Evolutionary conservation across 1,139 yeast species (phyloP), one percentile per base, ranked within the genome.

Genomic region (Saccharomyces uvarum): DNA sequence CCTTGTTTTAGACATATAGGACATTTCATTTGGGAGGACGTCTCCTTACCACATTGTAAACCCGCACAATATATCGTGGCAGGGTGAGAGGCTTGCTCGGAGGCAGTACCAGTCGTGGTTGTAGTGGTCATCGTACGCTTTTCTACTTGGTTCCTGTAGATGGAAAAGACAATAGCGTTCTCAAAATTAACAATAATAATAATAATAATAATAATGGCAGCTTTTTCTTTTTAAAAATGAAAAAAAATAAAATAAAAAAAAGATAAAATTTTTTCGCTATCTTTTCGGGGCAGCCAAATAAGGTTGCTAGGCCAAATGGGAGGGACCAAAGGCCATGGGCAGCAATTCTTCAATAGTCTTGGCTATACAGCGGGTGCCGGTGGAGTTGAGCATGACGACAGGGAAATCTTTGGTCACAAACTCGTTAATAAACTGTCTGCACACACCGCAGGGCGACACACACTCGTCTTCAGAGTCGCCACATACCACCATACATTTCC

Each of bases 381-480:
- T 77, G 1, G 67, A 69, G 52, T 79, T 77, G 63, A 81, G 83
- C 90, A 88, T 83, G 62, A 77, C 78, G 1, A 88, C 69, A 0
- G 84, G 83, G 24, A 81, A 67, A 2, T 76, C 70, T 2, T 32
- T 14, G 14, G 68, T 31, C 4, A 61, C 79, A 69, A 89, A 90
- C 69, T 90, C 97, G 32, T 96, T 75, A 42, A 90, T 82, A 57
- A 87, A 80, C 69, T 93, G 99, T 55, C 99, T 77, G 65, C 99
- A 93, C 48, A 93, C 85, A 2, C 99, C 99, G 70, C 99, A 93
- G 0, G 99, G 99, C 8, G 91, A 77, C 16, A 88, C 83, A 27
- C 84, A 77, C 11, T 77, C 77, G 0, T 72, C 73, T 26, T 80
- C 69, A 64, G 88, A 75, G 27, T 89, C 83, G 2, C 90, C 97